Conservation (phyloP, 1,284 basidiomycete species). For the Chalciporus piperatoides region DNA sequence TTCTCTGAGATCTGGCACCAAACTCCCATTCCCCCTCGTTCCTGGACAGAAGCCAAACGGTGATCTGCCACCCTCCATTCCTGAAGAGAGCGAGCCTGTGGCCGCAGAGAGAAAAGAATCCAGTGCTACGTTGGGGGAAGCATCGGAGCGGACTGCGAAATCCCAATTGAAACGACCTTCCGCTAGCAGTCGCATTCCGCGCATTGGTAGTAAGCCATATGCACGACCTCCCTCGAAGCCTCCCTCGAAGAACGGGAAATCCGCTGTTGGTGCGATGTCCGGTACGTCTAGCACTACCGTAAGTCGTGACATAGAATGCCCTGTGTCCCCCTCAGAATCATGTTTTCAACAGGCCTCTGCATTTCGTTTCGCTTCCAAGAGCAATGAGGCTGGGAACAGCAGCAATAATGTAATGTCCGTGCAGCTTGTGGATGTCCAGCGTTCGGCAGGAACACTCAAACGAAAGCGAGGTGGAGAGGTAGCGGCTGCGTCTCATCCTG, state of each 20-base stretch:
- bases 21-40: slow-evolving; percentile 46
- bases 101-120: slow-evolving; percentile 1
- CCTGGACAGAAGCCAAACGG: slow-evolving; percentile 16
- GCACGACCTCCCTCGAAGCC: slow-evolving; percentile 41
- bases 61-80: slow-evolving; percentile 28
- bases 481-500: slow-evolving; percentile 24
- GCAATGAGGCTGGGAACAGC: slow-evolving; percentile 22
- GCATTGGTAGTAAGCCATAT: slow-evolving; percentile 66
- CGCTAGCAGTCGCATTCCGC: slow-evolving; percentile 61
- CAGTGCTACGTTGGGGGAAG: background rate
- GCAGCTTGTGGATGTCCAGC: slow-evolving; percentile 13
- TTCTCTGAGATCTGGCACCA: slow-evolving; percentile 21
- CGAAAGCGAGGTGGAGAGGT: slow-evolving; percentile 40
- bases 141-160: slow-evolving; percentile 30
- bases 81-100: slow-evolving; percentile 27
- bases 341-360: slow-evolving; percentile 8
- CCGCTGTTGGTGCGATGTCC: background rate
- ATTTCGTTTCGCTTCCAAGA: slow-evolving; percentile 12
- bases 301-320: slow-evolving; percentile 8
- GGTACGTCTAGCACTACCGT: slow-evolving; percentile 14
- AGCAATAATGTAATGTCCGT: slow-evolving; percentile 26
- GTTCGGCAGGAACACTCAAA: slow-evolving; percentile 32
- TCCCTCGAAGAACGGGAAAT: slow-evolving; percentile 12
- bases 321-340: slow-evolving; percentile 6
- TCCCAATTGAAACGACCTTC: slow-evolving; percentile 52